Base-by-base conservation (phyloP, 768 basidiomycete genomes). In the Suillus bovinus region DNA sequence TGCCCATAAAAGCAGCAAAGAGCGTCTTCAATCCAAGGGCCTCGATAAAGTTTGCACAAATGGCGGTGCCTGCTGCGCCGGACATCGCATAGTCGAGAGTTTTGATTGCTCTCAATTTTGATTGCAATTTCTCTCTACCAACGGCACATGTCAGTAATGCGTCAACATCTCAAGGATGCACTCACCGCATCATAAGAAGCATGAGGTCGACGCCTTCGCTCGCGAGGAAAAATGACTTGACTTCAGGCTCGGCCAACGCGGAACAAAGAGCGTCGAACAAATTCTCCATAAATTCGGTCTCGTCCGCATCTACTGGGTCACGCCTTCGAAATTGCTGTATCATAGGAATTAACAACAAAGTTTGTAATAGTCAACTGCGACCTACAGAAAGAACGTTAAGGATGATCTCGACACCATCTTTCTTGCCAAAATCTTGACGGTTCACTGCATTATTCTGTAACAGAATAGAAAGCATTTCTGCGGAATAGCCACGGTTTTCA, bases 271-370 rank as follows among this genome's bases (percentile, higher is more conserved):
- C 76, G 71, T 98, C 93, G 71, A 99, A 99, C 4, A 94, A 70
- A 74, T 99, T 99, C 72, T 99, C 97, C 95, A 99, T 96, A 75
- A 94, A 99, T 73, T 99, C 97, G 5, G 86, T 81, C 76, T 99
- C 97, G 64, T 99, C 97, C 9, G 89, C 82, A 66, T 95, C 89
- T 0, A 79, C 78, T 16, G 96, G 96, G 70, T 98, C 92, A 61
- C 86, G 83, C 71, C 85, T 83, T 46, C 96, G 89, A 72, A 89
- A 99, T 86, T 90, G 90, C 94, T 97, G 66, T 60, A 38, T 49
- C 5, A 65, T 55, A 41, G 68, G 64, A 66, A 66, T 61, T 57
- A 13, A 56, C 46, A 60, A 50, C 33, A 38, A 58, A 68, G 44
- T 34, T 41, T 61, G 22, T 17, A 20, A 52, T 33, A 58, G 22